These are phyloP conservation scores for Yamadazyma tumulicola DNA, from an alignment of 805 yeast genomes.

Conservation along the genomic window DNA sequence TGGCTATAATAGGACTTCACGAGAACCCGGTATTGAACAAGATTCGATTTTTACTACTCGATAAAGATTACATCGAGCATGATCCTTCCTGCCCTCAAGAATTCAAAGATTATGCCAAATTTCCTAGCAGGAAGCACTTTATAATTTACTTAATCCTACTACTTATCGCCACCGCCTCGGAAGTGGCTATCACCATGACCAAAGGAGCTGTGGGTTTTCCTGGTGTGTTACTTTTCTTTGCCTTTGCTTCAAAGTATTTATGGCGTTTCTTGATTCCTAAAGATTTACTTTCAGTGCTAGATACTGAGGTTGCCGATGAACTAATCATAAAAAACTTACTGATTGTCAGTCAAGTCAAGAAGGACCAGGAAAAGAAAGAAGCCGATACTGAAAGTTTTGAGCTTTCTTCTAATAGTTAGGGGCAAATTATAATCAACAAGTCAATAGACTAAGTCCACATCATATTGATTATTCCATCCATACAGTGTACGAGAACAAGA, in stretches of 20 bases:
- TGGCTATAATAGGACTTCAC: slow-evolving; percentile 82
- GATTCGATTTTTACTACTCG: slow-evolving; percentile 61
- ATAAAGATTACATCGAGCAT: slow-evolving; percentile 36
- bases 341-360: slow-evolving; percentile 22
- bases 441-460: too few species aligned
- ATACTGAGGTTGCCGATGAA: slow-evolving; percentile 61
- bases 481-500: too few species aligned
- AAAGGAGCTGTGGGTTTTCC: slow-evolving; percentile 95
- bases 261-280: slow-evolving; percentile 62
- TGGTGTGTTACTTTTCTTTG: slow-evolving; percentile 70
- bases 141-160: slow-evolving; percentile 55
- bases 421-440: too few species aligned
- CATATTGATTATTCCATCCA: too few species aligned
- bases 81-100: slow-evolving; percentile 36
- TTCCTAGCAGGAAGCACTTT: slow-evolving; percentile 44
- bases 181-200: slow-evolving; percentile 81
- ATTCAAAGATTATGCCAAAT: slow-evolving; percentile 26
- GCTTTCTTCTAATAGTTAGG: too few species aligned
- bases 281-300: slow-evolving; percentile 60
- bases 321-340: slow-evolving; percentile 46
- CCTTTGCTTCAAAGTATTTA: slow-evolving; percentile 53
- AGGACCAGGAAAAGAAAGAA: slow-evolving; percentile 3
- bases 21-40: slow-evolving; percentile 62
- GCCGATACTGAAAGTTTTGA: slow-evolving; percentile 1
- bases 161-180: slow-evolving; percentile 68